These are phyloP conservation scores for Dactylonectria estremocensis DNA, from an alignment of 2,329 filamentous ascomycete species.

Conservation along the genomic window DNA sequence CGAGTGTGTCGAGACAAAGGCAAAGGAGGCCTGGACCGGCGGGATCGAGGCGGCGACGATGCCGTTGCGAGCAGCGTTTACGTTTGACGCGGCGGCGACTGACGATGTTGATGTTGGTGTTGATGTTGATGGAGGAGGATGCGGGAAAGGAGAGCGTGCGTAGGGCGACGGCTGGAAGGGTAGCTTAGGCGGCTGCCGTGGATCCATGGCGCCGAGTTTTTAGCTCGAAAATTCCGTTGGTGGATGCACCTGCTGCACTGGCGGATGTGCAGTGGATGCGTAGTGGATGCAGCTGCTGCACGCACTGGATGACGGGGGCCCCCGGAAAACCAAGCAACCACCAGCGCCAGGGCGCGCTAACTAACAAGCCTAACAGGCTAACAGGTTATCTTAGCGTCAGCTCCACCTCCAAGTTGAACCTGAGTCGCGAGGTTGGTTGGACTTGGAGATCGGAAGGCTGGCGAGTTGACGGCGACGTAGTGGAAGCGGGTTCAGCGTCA, in stretches of 20 bases:
- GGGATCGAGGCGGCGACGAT: slow-evolving; percentile 30
- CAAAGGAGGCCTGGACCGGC: background rate
- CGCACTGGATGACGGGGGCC: slow-evolving; percentile 42
- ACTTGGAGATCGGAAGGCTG: background rate
- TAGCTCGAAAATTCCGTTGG: slow-evolving; percentile 53
- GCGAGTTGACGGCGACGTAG: background rate
- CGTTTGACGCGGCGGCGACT: slow-evolving; percentile 30
- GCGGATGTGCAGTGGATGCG: too few relatives aligned
- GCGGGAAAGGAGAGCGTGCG: slow-evolving; percentile 51
- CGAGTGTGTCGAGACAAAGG: slow-evolving; percentile 18
- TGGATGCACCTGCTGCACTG: slow-evolving; percentile 22
- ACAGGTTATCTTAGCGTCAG: too few relatives aligned
- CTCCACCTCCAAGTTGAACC: background rate
- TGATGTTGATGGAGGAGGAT: slow-evolving; percentile 33
- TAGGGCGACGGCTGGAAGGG: slow-evolving; percentile 52
- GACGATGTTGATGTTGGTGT: slow-evolving; percentile 32
- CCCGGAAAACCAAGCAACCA: slow-evolving; percentile 46
- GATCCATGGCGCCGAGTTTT: slow-evolving; percentile 53
- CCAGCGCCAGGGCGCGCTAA: slow-evolving; percentile 27
- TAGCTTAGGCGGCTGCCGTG: slow-evolving; percentile 52
- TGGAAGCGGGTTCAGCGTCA: background rate
- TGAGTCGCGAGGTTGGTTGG: background rate
- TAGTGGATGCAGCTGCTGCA: background rate
- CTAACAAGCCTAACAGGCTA: background rate
- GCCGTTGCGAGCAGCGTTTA: slow-evolving; percentile 22